Conservation (phyloP, 768 basidiomycete genomes). For the Amanita fuliginea region DNA sequence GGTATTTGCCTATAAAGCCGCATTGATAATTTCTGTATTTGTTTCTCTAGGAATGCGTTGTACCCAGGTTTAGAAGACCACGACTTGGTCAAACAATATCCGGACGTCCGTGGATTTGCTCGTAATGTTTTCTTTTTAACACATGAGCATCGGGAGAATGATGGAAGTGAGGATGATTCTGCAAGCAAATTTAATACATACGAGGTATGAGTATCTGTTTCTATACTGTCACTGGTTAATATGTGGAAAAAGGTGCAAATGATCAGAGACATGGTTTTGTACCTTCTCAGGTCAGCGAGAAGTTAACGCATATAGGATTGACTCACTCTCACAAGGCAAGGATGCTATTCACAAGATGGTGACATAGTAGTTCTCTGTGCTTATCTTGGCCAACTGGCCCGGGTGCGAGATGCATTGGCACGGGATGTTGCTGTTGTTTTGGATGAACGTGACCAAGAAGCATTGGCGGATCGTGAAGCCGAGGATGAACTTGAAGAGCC, state of each 20-base stretch:
- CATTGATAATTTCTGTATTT: not conserved
- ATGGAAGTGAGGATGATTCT: slow-evolving; percentile 46
- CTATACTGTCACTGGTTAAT: not conserved
- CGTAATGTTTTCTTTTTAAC: slow-evolving; percentile 61
- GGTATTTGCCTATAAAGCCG: slow-evolving; percentile 21
- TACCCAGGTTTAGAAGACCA: slow-evolving; percentile 56
- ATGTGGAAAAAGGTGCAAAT: slow-evolving; percentile 23
- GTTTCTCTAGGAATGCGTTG: slow-evolving; percentile 28
- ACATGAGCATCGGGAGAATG: slow-evolving; percentile 52
- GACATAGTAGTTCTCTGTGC: slow-evolving; percentile 38
- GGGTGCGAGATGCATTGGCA: slow-evolving; percentile 26
- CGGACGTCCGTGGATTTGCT: slow-evolving; percentile 46
- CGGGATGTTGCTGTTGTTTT: slow-evolving; percentile 49
- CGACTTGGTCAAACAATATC: slow-evolving; percentile 35
- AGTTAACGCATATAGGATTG: not conserved
- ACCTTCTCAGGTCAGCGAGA: slow-evolving; percentile 24
- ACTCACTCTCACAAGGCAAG: slow-evolving; percentile 17
- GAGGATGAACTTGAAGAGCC: slow-evolving; percentile 17
- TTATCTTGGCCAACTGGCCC: slow-evolving; percentile 33
- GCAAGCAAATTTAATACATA: slow-evolving; percentile 55
- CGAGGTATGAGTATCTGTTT: slow-evolving; percentile 34
- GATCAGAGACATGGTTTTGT: slow-evolving; percentile 33
- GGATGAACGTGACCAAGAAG: slow-evolving; percentile 57
- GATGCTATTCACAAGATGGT: slow-evolving; percentile 31
- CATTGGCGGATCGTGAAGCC: slow-evolving; percentile 44